Conservation (phyloP, 305 asterid species). For the Fraxinus floribunda region DNA sequence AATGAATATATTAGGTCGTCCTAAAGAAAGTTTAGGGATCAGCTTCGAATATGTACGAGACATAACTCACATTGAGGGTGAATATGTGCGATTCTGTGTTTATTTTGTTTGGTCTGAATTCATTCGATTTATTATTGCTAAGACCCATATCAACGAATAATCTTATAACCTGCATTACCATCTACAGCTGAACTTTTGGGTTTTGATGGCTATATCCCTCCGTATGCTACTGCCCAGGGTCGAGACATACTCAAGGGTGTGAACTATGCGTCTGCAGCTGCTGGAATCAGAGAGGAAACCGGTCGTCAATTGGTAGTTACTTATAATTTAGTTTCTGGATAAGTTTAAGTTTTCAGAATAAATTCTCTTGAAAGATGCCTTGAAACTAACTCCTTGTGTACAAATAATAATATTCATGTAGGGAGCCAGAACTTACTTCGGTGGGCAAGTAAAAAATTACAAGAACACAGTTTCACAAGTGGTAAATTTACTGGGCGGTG, state of each 20-base stretch:
- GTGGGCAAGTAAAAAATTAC: constrained; percentile 73
- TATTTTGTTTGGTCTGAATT: too few relatives aligned
- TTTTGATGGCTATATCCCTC: constrained; percentile 56
- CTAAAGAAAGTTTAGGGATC: neutral
- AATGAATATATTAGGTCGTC: neutral
- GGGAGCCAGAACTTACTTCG: constrained; percentile 66
- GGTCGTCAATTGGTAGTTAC: constrained; percentile 71
- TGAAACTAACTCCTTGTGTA: neutral
- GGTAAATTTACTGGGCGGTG: constrained; percentile 58
- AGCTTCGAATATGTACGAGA: neutral
- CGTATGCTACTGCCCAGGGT: constrained; percentile 62
- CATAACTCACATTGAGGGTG: too few relatives aligned
- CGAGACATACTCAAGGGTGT: constrained; percentile 63
- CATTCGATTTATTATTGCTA: too few relatives aligned
- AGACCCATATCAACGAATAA: too few relatives aligned
- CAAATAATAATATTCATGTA: constrained; percentile 9
- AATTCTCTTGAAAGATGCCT: neutral
- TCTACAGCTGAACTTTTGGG: constrained; percentile 68
- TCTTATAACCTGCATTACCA: neutral
- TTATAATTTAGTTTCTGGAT: neutral
- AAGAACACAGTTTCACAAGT: constrained; percentile 62
- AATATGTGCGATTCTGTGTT: too few relatives aligned
- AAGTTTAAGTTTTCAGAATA: neutral
- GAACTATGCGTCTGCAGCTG: constrained; percentile 88
- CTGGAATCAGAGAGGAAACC: constrained; percentile 84